Percentiles rank a stretch among this genome's conserved stretches.
Evolutionary conservation across 306 rosid species (phyloP).

Genomic region (Trifolium repens): DNA sequence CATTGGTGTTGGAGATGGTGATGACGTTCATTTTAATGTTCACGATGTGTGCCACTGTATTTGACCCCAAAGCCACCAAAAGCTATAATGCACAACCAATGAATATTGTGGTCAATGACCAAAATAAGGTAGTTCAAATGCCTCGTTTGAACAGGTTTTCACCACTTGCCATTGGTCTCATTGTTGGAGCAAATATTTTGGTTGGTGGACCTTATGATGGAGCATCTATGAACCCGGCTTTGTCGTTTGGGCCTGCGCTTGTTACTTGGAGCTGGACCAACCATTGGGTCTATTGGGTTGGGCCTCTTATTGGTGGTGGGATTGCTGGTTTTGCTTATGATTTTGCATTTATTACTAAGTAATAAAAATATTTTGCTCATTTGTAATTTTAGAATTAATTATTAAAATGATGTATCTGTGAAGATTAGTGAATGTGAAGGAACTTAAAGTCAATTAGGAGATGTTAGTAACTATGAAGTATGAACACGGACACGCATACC

Average conservation of each 20-base stretch:
- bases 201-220: constrained; percentile 69
- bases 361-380: background rate
- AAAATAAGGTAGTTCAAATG: background rate
- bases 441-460: too few species aligned
- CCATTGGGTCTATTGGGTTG: constrained; percentile 79
- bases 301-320: constrained; percentile 67
- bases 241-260: constrained; percentile 67
- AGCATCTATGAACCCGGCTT: constrained; percentile 73
- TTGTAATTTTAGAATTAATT: too few species aligned
- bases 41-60: constrained; percentile 62
- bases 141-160: constrained; percentile 32
- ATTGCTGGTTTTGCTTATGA: constrained; percentile 59
- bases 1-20: constrained; percentile 64
- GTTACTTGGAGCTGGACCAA: constrained; percentile 60
- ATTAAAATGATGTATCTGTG: too few species aligned
- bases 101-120: background rate
- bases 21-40: constrained; percentile 69
- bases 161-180: constrained; percentile 70
- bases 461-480: too few species aligned
- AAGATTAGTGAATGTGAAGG: too few species aligned
- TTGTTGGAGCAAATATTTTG: constrained; percentile 66
- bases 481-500: too few species aligned
- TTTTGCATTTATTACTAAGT: constrained; percentile 42
- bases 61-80: constrained; percentile 57
- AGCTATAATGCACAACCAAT: background rate